Evolutionary conservation across 805 yeast genomes (phyloP).

Genomic region (Komagataella ulmi): DNA sequence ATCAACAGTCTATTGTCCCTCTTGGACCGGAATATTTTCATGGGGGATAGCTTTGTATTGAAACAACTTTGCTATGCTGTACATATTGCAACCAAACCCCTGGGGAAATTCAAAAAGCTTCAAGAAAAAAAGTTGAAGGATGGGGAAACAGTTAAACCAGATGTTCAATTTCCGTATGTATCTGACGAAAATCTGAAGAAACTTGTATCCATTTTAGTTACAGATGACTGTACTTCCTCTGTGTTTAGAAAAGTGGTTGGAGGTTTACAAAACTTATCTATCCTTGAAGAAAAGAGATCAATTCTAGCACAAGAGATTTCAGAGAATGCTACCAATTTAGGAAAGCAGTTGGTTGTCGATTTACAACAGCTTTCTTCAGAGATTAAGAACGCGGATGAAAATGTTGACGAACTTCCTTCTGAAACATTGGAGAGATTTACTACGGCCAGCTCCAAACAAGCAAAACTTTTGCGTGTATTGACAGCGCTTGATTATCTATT

Average conservation of each 20-base stretch:
- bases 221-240: constrained; percentile 75
- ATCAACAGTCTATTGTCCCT: constrained; percentile 54
- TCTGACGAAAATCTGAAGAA: constrained; percentile 48
- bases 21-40: constrained; percentile 48
- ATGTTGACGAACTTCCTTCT: constrained; percentile 33
- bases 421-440: constrained; percentile 56
- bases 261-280: constrained; percentile 64
- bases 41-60: constrained; percentile 63
- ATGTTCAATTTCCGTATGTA: constrained; percentile 41
- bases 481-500: constrained; percentile 81
- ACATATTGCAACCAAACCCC: constrained; percentile 66
- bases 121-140: constrained; percentile 1
- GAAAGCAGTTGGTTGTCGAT: constrained; percentile 40
- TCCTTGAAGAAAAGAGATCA: constrained; percentile 44
- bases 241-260: constrained; percentile 77
- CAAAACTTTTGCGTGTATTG: constrained; percentile 71
- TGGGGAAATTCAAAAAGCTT: constrained; percentile 35
- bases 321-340: constrained; percentile 45
- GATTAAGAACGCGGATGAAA: constrained; percentile 19
- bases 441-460: constrained; percentile 73
- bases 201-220: constrained; percentile 53
- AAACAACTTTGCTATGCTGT: constrained; percentile 64
- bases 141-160: constrained; percentile 3
- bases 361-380: constrained; percentile 34
- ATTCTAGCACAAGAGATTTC: constrained; percentile 60